Percentiles rank a stretch among this genome's conserved stretches.
phyloP scores from a whole-genome alignment of 1,139 yeast genomes.

The Zygosaccharomyces pseudobailii region DNA sequence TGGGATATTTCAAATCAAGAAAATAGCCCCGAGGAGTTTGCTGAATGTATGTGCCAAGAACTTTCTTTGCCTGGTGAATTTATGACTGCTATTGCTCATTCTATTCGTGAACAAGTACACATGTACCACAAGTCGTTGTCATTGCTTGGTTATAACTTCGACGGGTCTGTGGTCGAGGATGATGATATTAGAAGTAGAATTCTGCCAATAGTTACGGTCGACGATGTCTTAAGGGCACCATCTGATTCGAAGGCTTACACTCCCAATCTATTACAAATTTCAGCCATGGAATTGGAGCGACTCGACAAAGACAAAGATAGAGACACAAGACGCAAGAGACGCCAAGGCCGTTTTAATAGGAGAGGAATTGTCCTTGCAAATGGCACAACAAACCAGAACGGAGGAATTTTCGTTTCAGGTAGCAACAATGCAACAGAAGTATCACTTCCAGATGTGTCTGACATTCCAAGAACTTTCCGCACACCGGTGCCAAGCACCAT shows the following conservation, averaged over 20 bases:
- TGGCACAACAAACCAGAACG: slow-evolving; percentile 1
- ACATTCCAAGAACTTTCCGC: slow-evolving; percentile 78
- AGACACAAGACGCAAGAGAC: slow-evolving; percentile 82
- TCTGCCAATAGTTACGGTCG: slow-evolving; percentile 49
- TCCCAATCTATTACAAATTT: slow-evolving; percentile 69
- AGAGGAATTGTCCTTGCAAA: slow-evolving; percentile 53
- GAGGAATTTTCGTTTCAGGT: slow-evolving; percentile 2
- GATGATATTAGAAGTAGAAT: slow-evolving; percentile 61
- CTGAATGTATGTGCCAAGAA: slow-evolving; percentile 69
- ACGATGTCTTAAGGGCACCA: slow-evolving; percentile 48
- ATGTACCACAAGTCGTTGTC: slow-evolving; percentile 72
- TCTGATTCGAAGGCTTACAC: slow-evolving; percentile 44
- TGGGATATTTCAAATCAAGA: slow-evolving; percentile 88
- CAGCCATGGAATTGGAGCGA: slow-evolving; percentile 72
- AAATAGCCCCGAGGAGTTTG: slow-evolving; percentile 87
- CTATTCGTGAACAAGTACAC: slow-evolving; percentile 87
- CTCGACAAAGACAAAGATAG: slow-evolving; percentile 88
- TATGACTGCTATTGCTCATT: slow-evolving; percentile 81
- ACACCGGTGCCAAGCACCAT: slow-evolving; percentile 79
- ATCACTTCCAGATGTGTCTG: slow-evolving; percentile 69
- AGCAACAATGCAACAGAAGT: slow-evolving; percentile 17
- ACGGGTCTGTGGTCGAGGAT: slow-evolving; percentile 76
- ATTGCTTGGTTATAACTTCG: slow-evolving; percentile 80
- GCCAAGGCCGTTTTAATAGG: slow-evolving; percentile 69
- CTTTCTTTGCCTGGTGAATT: slow-evolving; percentile 84